These are phyloP conservation scores for Cryptococcus neoformans DNA, from an alignment of 1,284 basidiomycete species.

Conservation along the genomic window DNA sequence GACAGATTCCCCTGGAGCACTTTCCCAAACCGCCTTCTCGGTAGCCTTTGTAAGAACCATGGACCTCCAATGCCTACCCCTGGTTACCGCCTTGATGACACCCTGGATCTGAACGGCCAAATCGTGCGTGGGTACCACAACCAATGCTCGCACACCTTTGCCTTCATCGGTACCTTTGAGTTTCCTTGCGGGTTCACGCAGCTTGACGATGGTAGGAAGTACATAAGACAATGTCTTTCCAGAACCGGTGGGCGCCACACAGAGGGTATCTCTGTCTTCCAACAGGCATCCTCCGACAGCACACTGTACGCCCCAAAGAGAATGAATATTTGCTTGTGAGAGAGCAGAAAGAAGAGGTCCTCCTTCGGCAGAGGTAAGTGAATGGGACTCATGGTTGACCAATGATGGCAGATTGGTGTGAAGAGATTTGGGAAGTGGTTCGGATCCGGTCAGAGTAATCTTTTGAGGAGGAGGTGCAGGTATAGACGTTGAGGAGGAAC, in stretches of 20 bases:
- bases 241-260: conserved; percentile 90
- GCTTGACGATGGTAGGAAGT: conserved; percentile 68
- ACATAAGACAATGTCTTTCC: conserved; percentile 92
- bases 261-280: conserved; percentile 74
- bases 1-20: conserved; percentile 24
- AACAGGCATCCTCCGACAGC: conserved; percentile 37
- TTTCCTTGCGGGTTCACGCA: conserved; percentile 60
- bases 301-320: conserved; percentile 44
- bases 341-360: conserved; percentile 26
- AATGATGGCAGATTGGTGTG: conserved; percentile 41
- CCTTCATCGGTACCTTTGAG: conserved; percentile 32
- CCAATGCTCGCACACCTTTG: conserved; percentile 69
- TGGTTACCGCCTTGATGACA: conserved; percentile 61
- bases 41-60: conserved; percentile 80
- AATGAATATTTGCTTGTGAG: conserved; percentile 22
- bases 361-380: conserved; percentile 36
- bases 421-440: conserved; percentile 44
- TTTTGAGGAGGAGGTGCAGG: conserved; percentile 47
- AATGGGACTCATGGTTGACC: conserved; percentile 19
- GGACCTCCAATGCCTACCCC: conserved; percentile 78
- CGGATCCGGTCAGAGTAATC: conserved; percentile 43
- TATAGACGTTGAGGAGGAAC: conserved; percentile 12
- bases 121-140: conserved; percentile 92
- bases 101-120: conserved; percentile 95
- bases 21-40: conserved; percentile 45